phyloP scores from a whole-genome alignment of 805 yeast species.

The Diddensiella transvaalensis region DNA sequence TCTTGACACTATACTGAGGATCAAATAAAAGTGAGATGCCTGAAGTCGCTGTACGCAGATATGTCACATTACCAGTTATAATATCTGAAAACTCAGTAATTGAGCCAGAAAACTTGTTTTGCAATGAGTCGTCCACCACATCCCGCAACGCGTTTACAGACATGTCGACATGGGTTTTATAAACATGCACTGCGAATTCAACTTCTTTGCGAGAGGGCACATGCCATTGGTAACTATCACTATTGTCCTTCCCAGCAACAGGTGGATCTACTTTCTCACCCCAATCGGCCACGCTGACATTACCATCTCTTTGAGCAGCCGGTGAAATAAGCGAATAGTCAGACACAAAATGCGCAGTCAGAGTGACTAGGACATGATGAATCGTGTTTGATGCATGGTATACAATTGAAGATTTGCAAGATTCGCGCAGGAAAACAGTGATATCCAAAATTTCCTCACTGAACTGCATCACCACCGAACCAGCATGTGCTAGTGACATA shows the following conservation, averaged over 20 bases:
- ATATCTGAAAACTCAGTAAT: constrained; percentile 45
- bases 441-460: constrained; percentile 46
- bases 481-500: constrained; percentile 68
- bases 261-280: constrained; percentile 26
- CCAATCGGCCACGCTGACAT: constrained; percentile 42
- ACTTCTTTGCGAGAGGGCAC: constrained; percentile 57
- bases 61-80: constrained; percentile 51
- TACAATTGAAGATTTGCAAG: constrained; percentile 63
- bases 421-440: constrained; percentile 39
- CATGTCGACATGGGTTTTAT: constrained; percentile 43
- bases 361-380: constrained; percentile 61
- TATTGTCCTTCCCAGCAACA: too few species aligned
- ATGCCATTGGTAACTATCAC: constrained; percentile 76
- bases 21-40: constrained; percentile 74
- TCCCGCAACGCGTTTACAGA: constrained; percentile 6
- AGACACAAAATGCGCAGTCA: constrained; percentile 46
- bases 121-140: constrained; percentile 26
- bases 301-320: constrained; percentile 8
- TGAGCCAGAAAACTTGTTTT: constrained; percentile 30
- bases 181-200: constrained; percentile 56
- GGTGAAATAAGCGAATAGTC: constrained; percentile 23
- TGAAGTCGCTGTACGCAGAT: constrained; percentile 56
- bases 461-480: constrained; percentile 44
- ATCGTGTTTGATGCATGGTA: constrained; percentile 60
- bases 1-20: constrained; percentile 41